Evolutionary conservation across 2,329 filamentous ascomycete genomes (phyloP).

Genomic region (Berkeleyomyces basicola): DNA sequence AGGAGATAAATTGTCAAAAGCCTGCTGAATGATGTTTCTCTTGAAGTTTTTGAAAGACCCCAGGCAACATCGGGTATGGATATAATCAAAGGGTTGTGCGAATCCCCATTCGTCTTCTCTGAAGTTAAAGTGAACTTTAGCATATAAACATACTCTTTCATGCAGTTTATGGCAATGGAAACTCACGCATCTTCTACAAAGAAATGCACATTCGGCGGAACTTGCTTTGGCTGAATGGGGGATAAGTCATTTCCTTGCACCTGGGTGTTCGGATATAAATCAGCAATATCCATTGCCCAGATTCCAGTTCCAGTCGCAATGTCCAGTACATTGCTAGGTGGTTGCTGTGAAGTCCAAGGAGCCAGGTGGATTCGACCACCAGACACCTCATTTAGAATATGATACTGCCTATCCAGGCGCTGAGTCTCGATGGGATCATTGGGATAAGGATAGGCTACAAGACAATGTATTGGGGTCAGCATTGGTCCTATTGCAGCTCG

Average conservation of each 20-base stretch:
- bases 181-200: conserved; percentile 47
- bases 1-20: conserved; percentile 31
- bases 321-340: conserved; percentile 25
- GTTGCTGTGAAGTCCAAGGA: conserved; percentile 22
- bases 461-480: not conserved
- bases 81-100: conserved; percentile 38
- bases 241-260: conserved; percentile 51
- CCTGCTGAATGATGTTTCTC: conserved; percentile 32
- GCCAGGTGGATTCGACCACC: conserved; percentile 27
- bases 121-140: not conserved
- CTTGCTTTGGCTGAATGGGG: conserved; percentile 46
- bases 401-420: conserved; percentile 25
- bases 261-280: conserved; percentile 39
- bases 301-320: conserved; percentile 32
- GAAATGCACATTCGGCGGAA: conserved; percentile 59
- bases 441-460: conserved; percentile 29
- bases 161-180: not conserved
- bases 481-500: not conserved
- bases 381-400: conserved; percentile 24
- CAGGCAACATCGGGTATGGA: conserved; percentile 33
- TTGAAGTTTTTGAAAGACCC: conserved; percentile 35
- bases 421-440: conserved; percentile 29
- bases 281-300: conserved; percentile 53
- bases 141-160: not conserved
- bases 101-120: conserved; percentile 34